Base-by-base conservation (phyloP, 1,139 yeast species). In the Scheffersomyces lignicola region DNA sequence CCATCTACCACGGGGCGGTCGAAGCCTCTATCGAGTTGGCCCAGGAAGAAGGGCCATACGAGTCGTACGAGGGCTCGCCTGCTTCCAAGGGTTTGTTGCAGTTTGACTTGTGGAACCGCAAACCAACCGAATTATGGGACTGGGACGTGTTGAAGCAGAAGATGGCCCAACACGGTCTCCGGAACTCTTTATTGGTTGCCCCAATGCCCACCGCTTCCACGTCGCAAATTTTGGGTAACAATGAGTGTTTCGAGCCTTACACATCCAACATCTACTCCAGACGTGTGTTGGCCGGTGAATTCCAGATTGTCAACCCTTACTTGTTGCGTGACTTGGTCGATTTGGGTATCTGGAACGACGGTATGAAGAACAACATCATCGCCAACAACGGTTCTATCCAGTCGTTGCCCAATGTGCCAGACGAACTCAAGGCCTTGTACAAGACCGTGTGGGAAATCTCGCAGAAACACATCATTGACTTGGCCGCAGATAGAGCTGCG, bases 191-290 rank as follows among this genome's bases (percentile, higher is more conserved):
- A 33, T 63, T 77, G 42, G 78, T 77, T 39, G 83, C 82, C 2
- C 81, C 81, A 40, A 77, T 77, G 83, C 83, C 83, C 31, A 77
- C 83, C 36, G 83, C 83, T 17, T 76, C 82, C 11, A 76, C 82
- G 7, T 77, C 82, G 3, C 83, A 76, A 56, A 76, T 77, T 37
- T 65, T 77, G 48, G 82, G 82, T 43, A 71, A 68, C 55, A 77
- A 75, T 51, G 83, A 77, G 57, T 77, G 82, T 58, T 77, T 77
- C 51, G 83, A 77, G 54, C 83, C 83, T 24, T 74, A 66, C 55
- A 77, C 83, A 18, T 76, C 81, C 11, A 77, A 77, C 52, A 68
- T 77, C 43, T 77, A 76, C 52, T 69, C 76, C 22, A 69, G 83
- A 62, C 70, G 83, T 60, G 82, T 76, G 10, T 61, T 77, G 35